phyloP scores from a whole-genome alignment of 2,329 filamentous ascomycete species.

The Colletotrichum sp. region DNA sequence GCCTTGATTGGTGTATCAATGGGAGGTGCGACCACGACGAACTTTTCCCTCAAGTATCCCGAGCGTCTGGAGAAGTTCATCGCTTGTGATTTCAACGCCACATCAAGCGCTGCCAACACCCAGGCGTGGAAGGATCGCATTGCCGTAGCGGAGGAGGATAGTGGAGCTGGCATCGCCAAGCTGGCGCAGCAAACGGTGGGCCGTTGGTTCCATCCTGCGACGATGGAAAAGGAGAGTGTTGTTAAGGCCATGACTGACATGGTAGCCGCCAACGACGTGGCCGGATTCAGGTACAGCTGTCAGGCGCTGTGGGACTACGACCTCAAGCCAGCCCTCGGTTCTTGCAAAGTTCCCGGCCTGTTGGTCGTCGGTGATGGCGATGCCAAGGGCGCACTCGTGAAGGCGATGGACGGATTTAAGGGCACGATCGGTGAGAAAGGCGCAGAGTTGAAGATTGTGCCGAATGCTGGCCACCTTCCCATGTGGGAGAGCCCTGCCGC shows the following conservation, averaged over 20 bases:
- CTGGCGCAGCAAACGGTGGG: slow-evolving; percentile 75
- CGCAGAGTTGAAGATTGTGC: slow-evolving; percentile 67
- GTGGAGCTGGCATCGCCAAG: slow-evolving; percentile 62
- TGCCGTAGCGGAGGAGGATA: slow-evolving; percentile 63
- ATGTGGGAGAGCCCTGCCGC: slow-evolving; percentile 78
- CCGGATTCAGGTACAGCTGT: slow-evolving; percentile 72
- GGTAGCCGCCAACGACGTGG: slow-evolving; percentile 71
- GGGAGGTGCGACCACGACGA: slow-evolving; percentile 79
- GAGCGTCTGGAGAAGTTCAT: slow-evolving; percentile 65
- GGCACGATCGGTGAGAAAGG: slow-evolving; percentile 58
- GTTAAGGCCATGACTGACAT: slow-evolving; percentile 69
- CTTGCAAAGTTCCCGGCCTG: slow-evolving; percentile 62
- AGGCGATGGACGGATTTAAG: slow-evolving; percentile 80
- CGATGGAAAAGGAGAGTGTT: slow-evolving; percentile 47
- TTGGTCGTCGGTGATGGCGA: slow-evolving; percentile 78
- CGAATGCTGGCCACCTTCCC: slow-evolving; percentile 78
- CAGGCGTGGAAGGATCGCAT: slow-evolving; percentile 82
- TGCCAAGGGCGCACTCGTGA: slow-evolving; percentile 72
- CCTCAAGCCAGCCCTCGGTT: slow-evolving; percentile 60
- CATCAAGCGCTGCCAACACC: slow-evolving; percentile 75
- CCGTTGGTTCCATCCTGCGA: slow-evolving; percentile 77
- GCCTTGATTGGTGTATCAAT: slow-evolving; percentile 79
- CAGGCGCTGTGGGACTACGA: slow-evolving; percentile 77
- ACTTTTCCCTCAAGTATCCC: slow-evolving; percentile 72
- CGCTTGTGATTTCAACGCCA: slow-evolving; percentile 79